phyloP scores from a whole-genome alignment of 306 rosid species.

The Carpinus viminea region DNA sequence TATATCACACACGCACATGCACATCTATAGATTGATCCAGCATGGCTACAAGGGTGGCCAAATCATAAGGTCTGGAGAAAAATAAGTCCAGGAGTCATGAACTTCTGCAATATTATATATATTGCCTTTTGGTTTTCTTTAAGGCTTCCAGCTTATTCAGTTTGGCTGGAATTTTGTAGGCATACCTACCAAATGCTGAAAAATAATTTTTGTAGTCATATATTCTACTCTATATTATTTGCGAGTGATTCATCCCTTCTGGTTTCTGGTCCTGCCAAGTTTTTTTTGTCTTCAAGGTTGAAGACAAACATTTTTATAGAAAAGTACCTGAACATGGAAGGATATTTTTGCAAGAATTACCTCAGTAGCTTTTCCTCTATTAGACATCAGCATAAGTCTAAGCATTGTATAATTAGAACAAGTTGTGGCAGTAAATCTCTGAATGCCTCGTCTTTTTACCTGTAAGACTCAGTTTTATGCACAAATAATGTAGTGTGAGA shows the following conservation, averaged over 20 bases:
- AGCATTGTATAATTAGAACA: background rate
- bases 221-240: background rate
- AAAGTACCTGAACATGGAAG: background rate
- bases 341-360: background rate
- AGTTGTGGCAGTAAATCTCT: background rate
- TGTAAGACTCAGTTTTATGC: conserved; percentile 19
- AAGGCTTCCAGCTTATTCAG: background rate
- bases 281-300: background rate
- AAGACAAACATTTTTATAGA: background rate
- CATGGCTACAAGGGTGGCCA: too few relatives aligned
- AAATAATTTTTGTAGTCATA: too few relatives aligned
- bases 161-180: background rate
- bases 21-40: too few relatives aligned
- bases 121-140: background rate
- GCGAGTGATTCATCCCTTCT: background rate
- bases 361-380: background rate
- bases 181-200: too few relatives aligned
- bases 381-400: conserved; percentile 7
- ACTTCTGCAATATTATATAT: too few relatives aligned
- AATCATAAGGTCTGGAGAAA: too few relatives aligned
- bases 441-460: conserved; percentile 1
- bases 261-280: background rate
- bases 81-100: too few relatives aligned
- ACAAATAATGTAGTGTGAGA: background rate
- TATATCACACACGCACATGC: background rate